Evolutionary conservation across 768 basidiomycete species (phyloP), one percentile per base, ranked within the genome.

Genomic region (Termitomyces sp.): DNA sequence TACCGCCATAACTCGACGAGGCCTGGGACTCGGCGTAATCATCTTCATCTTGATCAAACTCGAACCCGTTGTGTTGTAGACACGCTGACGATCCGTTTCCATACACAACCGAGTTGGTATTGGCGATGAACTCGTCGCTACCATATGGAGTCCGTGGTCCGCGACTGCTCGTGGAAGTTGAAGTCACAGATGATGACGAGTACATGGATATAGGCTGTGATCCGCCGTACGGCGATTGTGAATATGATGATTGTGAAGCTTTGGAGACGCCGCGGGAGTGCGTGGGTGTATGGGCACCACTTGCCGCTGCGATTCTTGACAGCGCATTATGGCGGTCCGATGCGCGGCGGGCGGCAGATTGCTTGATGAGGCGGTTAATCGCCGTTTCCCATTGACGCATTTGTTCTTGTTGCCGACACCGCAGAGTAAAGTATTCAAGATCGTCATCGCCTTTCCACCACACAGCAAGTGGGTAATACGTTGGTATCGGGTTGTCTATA

Each of bases 391-490:
- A 99, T 67, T 93, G 89, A 48, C 84, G 82, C 70, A 97, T 84
- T 65, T 94, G 92, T 65, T 98, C 97, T 68, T 98, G 93, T 12
- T 87, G 86, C 47, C 91, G 85, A 71, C 96, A 97, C 57, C 93
- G 91, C 54, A 99, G 82, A 30, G 95, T 93, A 73, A 99, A 98
- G 67, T 84, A 94, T 67, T 98, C 97, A 44, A 93, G 77, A 65
- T 92, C 91, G 64, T 94, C 90, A 66, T 97, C 95, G 5, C 93
- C 93, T 67, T 90, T 87, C 95, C 95, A 98, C 83, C 88, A 94
- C 6, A 97, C 91, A 39, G 91, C 87, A 36, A 98, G 84, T 8
- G 92, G 87, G 69, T 92, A 87, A 67, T 85, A 79, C 24, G 83
- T 81, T 69, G 78, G 76, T 39, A 76, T 73, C 12, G 78, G 75